phyloP scores from a whole-genome alignment of 305 asterid species.

The Andrographis paniculata region DNA sequence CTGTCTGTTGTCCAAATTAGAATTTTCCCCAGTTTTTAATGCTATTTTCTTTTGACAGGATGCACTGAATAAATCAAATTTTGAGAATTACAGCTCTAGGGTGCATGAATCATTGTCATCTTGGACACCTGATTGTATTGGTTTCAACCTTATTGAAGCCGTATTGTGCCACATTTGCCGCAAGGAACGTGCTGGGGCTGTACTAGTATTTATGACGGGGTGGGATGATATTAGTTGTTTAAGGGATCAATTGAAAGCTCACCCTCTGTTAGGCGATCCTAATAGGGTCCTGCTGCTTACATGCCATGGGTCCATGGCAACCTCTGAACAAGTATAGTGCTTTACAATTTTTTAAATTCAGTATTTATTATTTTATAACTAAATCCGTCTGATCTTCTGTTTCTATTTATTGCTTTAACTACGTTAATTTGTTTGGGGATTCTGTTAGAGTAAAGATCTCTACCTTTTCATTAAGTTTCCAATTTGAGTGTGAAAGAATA shows the following conservation, averaged over 20 bases:
- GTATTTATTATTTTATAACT: not conserved
- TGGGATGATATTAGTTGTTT: constrained; percentile 99
- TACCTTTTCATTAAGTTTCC: too few species aligned
- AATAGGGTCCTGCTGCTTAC: constrained; percentile 86
- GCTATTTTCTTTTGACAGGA: constrained; percentile 44
- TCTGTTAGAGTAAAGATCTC: too few species aligned
- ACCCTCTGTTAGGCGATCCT: constrained; percentile 96
- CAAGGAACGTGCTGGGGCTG: constrained; percentile 93
- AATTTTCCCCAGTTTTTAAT: constrained; percentile 16
- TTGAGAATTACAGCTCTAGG: constrained; percentile 73
- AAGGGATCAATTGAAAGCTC: constrained; percentile 95
- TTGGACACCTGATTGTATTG: constrained; percentile 90
- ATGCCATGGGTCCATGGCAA: constrained; percentile 99
- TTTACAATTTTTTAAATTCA: constrained; percentile 11
- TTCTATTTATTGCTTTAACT: too few species aligned
- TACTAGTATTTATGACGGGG: constrained; percentile 97
- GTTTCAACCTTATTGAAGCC: constrained; percentile 96
- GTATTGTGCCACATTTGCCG: constrained; percentile 91
- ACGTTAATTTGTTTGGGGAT: too few species aligned
- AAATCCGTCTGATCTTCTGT: too few species aligned
- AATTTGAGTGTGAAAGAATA: too few species aligned
- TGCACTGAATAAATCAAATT: constrained; percentile 75
- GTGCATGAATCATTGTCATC: constrained; percentile 83
- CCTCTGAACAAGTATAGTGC: constrained; percentile 72
- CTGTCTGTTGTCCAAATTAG: too few species aligned